A percentile compares a stretch with the other conserved stretches of the same genome.
Conservation (phyloP, 208 protist species). For the Trypanosoma boissoni region DNA sequence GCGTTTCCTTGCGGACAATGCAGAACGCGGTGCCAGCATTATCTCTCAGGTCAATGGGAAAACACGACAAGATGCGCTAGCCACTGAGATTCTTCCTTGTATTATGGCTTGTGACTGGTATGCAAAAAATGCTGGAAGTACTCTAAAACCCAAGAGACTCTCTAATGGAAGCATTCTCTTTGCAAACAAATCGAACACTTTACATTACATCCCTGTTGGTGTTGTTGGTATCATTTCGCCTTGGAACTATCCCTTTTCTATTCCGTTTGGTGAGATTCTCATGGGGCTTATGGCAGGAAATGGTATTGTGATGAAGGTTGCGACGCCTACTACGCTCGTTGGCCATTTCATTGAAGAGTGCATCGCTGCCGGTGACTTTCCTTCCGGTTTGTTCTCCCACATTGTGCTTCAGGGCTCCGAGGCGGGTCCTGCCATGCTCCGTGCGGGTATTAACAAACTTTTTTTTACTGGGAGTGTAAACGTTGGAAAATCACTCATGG, state of each 20-base stretch:
- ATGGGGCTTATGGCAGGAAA: constrained; percentile 87
- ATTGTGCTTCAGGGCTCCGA: constrained; percentile 42
- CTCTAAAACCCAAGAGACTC: constrained; percentile 42
- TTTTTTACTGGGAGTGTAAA: constrained; percentile 85
- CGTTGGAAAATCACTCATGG: constrained; percentile 78
- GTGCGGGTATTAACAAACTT: constrained; percentile 61
- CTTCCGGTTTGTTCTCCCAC: constrained; percentile 61
- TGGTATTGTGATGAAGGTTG: constrained; percentile 73
- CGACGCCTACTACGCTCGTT: constrained; percentile 46
- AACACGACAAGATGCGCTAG: constrained; percentile 62
- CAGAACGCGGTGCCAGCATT: constrained; percentile 40
- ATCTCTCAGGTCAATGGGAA: constrained; percentile 71
- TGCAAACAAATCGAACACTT: constrained; percentile 73
- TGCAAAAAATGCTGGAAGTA: constrained; percentile 51
- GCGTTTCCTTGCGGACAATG: constrained; percentile 53
- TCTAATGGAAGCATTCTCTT: constrained; percentile 56
- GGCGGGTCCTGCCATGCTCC: constrained; percentile 39
- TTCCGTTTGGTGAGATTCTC: constrained; percentile 80
- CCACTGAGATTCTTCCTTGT: constrained; percentile 64
- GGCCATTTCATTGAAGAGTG: constrained; percentile 70
- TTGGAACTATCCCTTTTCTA: constrained; percentile 87
- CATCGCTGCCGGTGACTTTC: constrained; percentile 49
- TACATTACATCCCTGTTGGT: constrained; percentile 75
- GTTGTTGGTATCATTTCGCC: constrained; percentile 86
- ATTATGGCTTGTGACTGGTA: constrained; percentile 79